Base-by-base conservation (phyloP, 495 filamentous ascomycete genomes). In the Copromyces sp. region DNA sequence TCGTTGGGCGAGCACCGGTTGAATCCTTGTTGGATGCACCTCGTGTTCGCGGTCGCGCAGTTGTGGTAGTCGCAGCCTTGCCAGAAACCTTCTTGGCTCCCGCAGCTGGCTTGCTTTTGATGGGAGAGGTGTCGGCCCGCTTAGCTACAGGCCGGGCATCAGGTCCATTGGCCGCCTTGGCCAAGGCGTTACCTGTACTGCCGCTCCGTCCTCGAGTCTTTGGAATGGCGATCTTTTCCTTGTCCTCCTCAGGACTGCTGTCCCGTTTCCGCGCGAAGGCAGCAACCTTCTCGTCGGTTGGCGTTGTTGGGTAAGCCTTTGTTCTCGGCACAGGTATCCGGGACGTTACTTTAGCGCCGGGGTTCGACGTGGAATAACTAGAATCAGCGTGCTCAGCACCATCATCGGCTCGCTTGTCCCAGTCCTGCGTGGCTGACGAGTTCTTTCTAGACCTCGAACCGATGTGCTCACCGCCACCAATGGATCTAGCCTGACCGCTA, bases 321-420 rank as follows among this genome's bases (percentile, higher is more conserved):
- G 86, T 80, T 74, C 91, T 93, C 12, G 91, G 88, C 47, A 98
- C 85, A 0, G 95, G 95, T 74, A 99, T 98, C 35, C 92, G 87
- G 38, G 94, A 98, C 37, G 77, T 77, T 40, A 77, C 79, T 71
- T 84, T 83, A 42, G 78, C 81, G 37, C 74, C 76, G 45, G 77
- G 78, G 68, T 77, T 83, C 9, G 79, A 76, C 40, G 83, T 75
- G 70, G 76, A 83, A 70, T 82, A 85, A 41, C 83, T 83, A 53
- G 24, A 61, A 42, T 84, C 83, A 38, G 82, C 81, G 39, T 94
- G 90, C 32, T 90, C 88, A 12, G 91, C 90, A 74, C 92, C 90
- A 75, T 97, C 95, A 77, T 95, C 91, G 8, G 92, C 73, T 76
- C 5, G 72, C 68, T 65, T 65, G 53, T 65, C 53, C 53, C 53